Conservation (phyloP, 306 rosid genomes). For the Malus asiatica region DNA sequence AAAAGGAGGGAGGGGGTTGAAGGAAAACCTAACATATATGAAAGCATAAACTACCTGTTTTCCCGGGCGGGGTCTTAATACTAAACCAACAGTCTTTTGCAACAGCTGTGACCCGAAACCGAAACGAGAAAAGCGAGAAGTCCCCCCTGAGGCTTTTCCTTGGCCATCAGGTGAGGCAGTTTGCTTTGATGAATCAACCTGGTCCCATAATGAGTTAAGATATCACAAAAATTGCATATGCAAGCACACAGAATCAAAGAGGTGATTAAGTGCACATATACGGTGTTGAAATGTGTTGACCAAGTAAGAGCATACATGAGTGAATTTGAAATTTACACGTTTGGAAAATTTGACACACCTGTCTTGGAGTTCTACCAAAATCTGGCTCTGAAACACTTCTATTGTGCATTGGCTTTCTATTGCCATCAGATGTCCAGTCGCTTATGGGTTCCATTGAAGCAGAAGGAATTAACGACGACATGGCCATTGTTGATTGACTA, state of each 20-base stretch:
- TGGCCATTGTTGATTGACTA: constrained; percentile 84
- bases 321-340: background rate
- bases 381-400: constrained; percentile 97
- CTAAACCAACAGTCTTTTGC: constrained; percentile 71
- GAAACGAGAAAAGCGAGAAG: constrained; percentile 66
- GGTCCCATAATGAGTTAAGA: constrained; percentile 10
- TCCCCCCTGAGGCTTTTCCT: constrained; percentile 50
- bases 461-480: constrained; percentile 81
- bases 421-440: constrained; percentile 57
- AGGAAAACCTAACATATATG: background rate
- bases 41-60: constrained; percentile 43
- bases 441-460: constrained; percentile 75
- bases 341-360: constrained; percentile 40
- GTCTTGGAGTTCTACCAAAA: constrained; percentile 73
- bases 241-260: background rate
- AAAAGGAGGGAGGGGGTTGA: background rate
- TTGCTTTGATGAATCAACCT: constrained; percentile 47
- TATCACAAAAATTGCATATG: background rate
- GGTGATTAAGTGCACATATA: background rate
- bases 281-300: background rate
- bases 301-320: background rate
- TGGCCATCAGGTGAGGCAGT: constrained; percentile 38
- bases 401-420: constrained; percentile 47
- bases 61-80: constrained; percentile 64
- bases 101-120: constrained; percentile 74